Base-by-base conservation (phyloP, 371 early-diverging fungal genomes). In the Saksenaea oblongispora region DNA sequence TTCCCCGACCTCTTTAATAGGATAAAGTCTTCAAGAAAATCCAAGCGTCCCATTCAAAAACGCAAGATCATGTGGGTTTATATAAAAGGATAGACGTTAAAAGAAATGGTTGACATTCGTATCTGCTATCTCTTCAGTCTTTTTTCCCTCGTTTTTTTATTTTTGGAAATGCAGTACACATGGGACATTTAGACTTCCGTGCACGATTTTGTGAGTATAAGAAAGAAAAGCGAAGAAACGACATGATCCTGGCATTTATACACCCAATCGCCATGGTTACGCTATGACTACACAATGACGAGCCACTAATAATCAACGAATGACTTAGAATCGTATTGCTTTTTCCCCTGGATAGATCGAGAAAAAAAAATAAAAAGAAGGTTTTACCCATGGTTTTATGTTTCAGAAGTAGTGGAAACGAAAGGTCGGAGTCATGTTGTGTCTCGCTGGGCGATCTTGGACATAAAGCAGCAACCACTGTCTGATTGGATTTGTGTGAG, bases 151-250 rank as follows among this genome's bases (percentile, higher is more conserved):
- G 31, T 31, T 39, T 11, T 39, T 39, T 39, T 39, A 39, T 39
- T 39, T 39, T 39, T 39, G 39, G 39, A n/a, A 14, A 39, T 39
- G 1, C 39, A 39, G 39, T 11, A 11, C 39, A 39, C n/a, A 39
- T 39, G 39, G 39, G 39, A 39, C 39, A 14, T n/a, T 14, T 39
- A n/a, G 39, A 39, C 39, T 39, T 39, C n/a, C 39, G 39, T 39
- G 39, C 39, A 39, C 39, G 42, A n/a, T 47, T 47, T 47, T 47
- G 51, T 47, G 51, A 47, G 51, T 47, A 47, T 47, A 47, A 47
- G 51, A 47, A 47, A 22, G 51, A 47, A 31, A 31, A 31, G 22
- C 22, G 11, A 47, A 22, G 22, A 31, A 31, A 31, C 4, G 7
- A 7, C 7, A 31, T 31, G 4, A 31, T 7, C 31, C 2, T 31